Evolutionary conservation across 495 filamentous ascomycete species (phyloP), one percentile per base, ranked within the genome.

Genomic region (Xylaria cubensis): DNA sequence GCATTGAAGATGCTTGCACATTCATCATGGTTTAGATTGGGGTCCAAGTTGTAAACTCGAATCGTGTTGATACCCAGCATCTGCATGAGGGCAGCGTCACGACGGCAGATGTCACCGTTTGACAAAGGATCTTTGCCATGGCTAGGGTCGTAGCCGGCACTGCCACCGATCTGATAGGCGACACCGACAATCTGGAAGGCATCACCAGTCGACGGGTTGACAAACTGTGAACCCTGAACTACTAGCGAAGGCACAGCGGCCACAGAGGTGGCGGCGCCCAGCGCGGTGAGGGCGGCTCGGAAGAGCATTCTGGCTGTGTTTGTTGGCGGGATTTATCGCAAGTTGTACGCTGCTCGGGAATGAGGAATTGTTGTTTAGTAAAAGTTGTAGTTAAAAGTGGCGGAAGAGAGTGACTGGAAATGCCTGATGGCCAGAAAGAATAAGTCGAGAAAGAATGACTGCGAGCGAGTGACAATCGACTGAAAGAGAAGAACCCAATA

Each of bases 71-170:
- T 81, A 65, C 88, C 90, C 68, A 98, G 85, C 34, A 87, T 80
- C 85, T 98, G 95, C 89, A 98, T 93, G 32, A 98, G 84, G 12
- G 94, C 94, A 63, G 96, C 95, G 86, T 98, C 95, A 63, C 95
- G 91, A 75, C 95, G 82, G 84, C 95, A 98, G 67, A 88, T 84
- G 39, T 90, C 87, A 32, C 84, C 85, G 79, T 97, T 86, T 76
- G 88, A 94, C 63, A 98, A 85, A 62, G 95, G 91, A 80, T 98
- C 95, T 55, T 85, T 79, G 15, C 86, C 84, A 24, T 77, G 72
- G 9, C 79, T 82, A 12, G 88, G 86, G 74, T 90, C 86, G 83
- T 97, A 97, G 55, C 89, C 95, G n/a, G 89, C 86, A 65, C 90
- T 88, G 78, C 95, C 95, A 76, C 94, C 95, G 36, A 95, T 95